Evolutionary conservation across 495 filamentous ascomycete genomes (phyloP).

Genomic region (Podospora tetraspora): DNA sequence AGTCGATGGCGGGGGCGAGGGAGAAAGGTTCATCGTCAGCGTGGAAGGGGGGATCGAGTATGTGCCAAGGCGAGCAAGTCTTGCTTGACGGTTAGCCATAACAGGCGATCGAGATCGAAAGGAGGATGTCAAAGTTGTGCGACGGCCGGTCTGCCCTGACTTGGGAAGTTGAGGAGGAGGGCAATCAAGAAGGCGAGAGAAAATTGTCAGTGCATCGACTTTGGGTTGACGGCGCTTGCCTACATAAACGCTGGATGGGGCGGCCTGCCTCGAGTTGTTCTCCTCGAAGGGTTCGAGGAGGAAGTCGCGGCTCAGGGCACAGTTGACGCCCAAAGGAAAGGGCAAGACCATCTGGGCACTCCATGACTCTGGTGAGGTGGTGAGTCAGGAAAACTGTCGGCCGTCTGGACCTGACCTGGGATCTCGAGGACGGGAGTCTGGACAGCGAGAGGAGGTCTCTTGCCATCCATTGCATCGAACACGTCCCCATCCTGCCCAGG

Average conservation of each 20-base stretch:
- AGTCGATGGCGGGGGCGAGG: slow-evolving; percentile 12
- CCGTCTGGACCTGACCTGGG: not conserved
- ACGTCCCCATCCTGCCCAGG: not conserved
- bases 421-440: not conserved
- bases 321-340: not conserved
- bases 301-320: not conserved
- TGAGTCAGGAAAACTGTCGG: not conserved
- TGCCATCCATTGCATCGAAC: not conserved
- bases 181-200: not conserved
- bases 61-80: not conserved
- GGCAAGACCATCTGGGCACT: not conserved
- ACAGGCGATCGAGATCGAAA: not conserved
- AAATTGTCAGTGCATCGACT: not conserved
- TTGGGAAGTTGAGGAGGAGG: not conserved
- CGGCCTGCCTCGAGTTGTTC: not conserved
- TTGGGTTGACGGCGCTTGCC: not conserved
- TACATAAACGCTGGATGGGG: not conserved
- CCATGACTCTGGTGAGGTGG: not conserved
- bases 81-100: not conserved
- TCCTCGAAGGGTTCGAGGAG: not conserved
- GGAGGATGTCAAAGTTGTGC: not conserved
- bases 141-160: not conserved
- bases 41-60: not conserved
- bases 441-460: not conserved
- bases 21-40: slow-evolving; percentile 9